These are phyloP conservation scores for Metschnikowia borealis DNA, from an alignment of 805 yeast species.

Conservation along the genomic window DNA sequence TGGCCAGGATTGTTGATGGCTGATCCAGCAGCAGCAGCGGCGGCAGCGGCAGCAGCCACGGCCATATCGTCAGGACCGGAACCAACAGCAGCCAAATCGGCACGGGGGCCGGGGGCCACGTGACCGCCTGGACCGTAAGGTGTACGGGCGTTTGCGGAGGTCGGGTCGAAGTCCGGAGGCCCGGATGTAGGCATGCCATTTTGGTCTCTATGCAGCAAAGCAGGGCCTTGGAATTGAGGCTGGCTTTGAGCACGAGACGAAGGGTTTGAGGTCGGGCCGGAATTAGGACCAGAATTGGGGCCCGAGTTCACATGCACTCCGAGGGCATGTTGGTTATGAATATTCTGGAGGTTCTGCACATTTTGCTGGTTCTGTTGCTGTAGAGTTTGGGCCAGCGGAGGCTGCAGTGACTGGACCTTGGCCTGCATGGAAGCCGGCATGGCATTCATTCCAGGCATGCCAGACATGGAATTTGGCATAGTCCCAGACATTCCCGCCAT, in stretches of 20 bases:
- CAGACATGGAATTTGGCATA: no score
- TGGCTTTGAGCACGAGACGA: neutral
- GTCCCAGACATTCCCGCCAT: neutral
- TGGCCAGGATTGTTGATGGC: neutral
- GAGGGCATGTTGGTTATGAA: constrained; percentile 1
- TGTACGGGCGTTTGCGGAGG: neutral
- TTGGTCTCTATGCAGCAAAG: neutral
- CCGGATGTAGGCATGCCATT: neutral
- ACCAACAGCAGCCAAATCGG: neutral
- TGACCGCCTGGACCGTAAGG: neutral
- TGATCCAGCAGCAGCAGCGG: neutral
- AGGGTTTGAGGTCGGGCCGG: neutral
- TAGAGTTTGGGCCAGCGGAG: neutral
- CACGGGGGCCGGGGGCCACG: neutral
- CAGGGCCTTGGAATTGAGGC: neutral
- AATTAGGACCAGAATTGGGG: neutral
- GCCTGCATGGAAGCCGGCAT: constrained; percentile 5
- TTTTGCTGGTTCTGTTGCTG: constrained; percentile 10
- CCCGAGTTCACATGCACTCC: neutral
- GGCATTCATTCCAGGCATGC: no score
- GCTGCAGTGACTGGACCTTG: constrained; percentile 6
- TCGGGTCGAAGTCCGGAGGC: neutral
- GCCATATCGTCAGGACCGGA: constrained; percentile 4
- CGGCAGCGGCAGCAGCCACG: constrained; percentile 1
- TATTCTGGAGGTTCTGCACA: constrained; percentile 1